Base-by-base conservation (phyloP, 164 flowering plant species). In the Stephania yunnanensis region DNA sequence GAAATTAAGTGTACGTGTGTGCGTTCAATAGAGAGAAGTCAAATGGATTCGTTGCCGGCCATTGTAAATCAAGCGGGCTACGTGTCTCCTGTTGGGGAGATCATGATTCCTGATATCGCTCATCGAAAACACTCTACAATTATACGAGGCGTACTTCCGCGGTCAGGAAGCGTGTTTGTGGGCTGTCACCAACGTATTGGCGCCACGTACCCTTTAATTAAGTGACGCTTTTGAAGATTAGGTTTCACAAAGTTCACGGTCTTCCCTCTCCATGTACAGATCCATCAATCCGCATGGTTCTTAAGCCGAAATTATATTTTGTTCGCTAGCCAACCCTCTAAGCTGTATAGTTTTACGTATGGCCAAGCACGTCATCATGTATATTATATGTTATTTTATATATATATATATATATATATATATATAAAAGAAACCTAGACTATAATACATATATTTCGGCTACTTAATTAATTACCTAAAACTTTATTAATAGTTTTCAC, bases 31-130 rank as follows among this genome's bases (percentile, higher is more conserved):
- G 30, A 53, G 70, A 31, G 50, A 81, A 85, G 87, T 85, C 87
- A 85, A 85, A 22, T 74, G 74, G 79, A 83, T 83, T 83, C 65
- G 87, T 84, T 78, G 75, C 83, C 83, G 87, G 68, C 84, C 87
- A 11, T 66, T 46, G 73, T 67, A 71, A 58, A 73, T 70, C 77
- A 72, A 53, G 67, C 15, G 6, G 52, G 75, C 70, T 46, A 82
- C 85, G 82, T 82, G 83, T 80, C 83, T 20, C n/a, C 55, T 29
- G 52, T 46, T 9, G 7, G 55, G 69, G 75, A 75, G 13, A 75
- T 74, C 76, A 50, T 36, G 42, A 70, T 70, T 55, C 20, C 1
- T 12, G 19, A 58, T 4, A 55, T 4, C 10, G 15, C 63, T 58
- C n/a, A 52, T 13, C 61, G 13, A 53, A 12, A 50, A 9, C 10